Conservation (phyloP, 768 basidiomycete genomes). For the Lactarius quietus region DNA sequence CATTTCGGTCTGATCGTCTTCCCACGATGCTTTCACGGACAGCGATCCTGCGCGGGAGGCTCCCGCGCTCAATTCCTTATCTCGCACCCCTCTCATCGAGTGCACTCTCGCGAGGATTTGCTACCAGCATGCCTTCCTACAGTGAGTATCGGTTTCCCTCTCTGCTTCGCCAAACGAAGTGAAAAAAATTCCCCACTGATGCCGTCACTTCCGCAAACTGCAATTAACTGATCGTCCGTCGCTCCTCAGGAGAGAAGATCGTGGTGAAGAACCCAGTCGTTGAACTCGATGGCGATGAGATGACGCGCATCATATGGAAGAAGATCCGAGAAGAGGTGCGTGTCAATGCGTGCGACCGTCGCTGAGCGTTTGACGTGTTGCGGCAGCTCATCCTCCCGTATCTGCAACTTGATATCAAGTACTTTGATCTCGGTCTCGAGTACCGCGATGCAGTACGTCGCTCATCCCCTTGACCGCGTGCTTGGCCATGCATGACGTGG, state of each 20-base stretch:
- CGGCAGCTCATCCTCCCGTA: slow-evolving; percentile 92
- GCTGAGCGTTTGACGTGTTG: too few species aligned
- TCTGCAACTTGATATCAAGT: slow-evolving; percentile 94
- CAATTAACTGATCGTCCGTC: background rate
- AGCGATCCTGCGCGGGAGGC: slow-evolving; percentile 6
- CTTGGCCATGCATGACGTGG: too few species aligned
- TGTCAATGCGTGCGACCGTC: too few species aligned
- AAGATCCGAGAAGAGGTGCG: slow-evolving; percentile 91
- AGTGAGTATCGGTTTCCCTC: slow-evolving; percentile 15
- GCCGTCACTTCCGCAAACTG: background rate
- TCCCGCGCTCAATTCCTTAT: slow-evolving; percentile 7
- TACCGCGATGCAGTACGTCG: slow-evolving; percentile 74
- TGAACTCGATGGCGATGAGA: slow-evolving; percentile 96
- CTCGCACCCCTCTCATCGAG: slow-evolving; percentile 9
- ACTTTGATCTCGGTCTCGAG: slow-evolving; percentile 95
- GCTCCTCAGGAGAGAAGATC: slow-evolving; percentile 49
- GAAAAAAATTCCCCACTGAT: background rate
- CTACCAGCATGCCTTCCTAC: slow-evolving; percentile 16
- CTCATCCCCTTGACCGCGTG: background rate
- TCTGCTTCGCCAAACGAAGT: background rate
- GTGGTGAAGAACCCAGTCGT: slow-evolving; percentile 85
- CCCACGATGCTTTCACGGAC: slow-evolving; percentile 23
- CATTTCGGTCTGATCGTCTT: background rate
- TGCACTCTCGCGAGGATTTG: slow-evolving; percentile 17
- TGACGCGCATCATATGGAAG: slow-evolving; percentile 99